Evolutionary conservation across 1,284 basidiomycete species (phyloP).

Genomic region (Malassezia caprae): DNA sequence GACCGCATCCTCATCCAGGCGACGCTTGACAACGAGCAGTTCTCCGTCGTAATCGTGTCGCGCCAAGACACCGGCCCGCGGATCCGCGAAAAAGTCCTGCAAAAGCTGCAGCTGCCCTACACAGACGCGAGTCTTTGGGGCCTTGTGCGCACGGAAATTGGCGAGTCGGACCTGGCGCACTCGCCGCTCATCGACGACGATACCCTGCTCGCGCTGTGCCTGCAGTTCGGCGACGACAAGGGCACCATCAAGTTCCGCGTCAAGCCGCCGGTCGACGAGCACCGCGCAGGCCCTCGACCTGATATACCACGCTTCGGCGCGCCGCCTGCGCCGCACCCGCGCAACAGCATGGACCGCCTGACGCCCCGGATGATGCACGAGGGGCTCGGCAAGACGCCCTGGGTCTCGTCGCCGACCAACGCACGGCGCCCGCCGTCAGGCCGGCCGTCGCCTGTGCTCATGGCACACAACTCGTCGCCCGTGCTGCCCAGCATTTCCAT

Average conservation of each 20-base stretch:
- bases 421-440: neutral
- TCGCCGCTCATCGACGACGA: constrained; percentile 42
- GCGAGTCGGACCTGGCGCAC: constrained; percentile 25
- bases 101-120: constrained; percentile 5
- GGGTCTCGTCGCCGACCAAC: neutral
- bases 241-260: constrained; percentile 46
- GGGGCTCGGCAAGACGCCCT: neutral
- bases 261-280: constrained; percentile 16
- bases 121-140: constrained; percentile 3
- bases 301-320: neutral
- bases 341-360: neutral
- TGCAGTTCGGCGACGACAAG: constrained; percentile 43
- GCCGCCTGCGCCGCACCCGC: neutral
- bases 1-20: constrained; percentile 42
- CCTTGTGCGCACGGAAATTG: constrained; percentile 45
- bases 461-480: neutral
- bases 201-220: constrained; percentile 38
- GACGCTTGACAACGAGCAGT: constrained; percentile 46
- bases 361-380: neutral
- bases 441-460: neutral
- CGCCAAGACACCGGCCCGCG: constrained; percentile 35
- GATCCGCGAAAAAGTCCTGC: constrained; percentile 43
- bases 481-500: neutral
- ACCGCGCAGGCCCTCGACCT: neutral
- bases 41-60: constrained; percentile 45